Evolutionary conservation across 306 rosid genomes (phyloP).

Genomic region (Phaseolus lunatus): DNA sequence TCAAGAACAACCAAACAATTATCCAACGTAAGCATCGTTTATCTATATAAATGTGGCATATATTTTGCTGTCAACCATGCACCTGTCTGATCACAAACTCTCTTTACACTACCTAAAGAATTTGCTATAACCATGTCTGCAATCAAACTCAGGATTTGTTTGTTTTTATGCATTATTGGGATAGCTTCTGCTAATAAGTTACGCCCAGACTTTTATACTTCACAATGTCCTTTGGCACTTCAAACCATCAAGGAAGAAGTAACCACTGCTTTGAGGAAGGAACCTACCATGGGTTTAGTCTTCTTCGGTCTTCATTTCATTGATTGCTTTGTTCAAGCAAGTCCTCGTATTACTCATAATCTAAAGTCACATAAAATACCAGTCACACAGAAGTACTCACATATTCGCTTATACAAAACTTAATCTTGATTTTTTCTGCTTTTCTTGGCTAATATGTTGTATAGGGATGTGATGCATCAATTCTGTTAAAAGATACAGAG

Average conservation of each 20-base stretch:
- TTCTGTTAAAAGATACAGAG: slow-evolving; percentile 53
- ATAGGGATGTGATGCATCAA: slow-evolving; percentile 67
- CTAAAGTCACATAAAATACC: not conserved
- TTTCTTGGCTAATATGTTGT: not conserved
- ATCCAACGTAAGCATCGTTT: not conserved
- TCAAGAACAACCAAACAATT: not conserved
- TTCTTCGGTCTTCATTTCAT: slow-evolving; percentile 64
- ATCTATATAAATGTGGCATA: not conserved
- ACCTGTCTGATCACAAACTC: not conserved
- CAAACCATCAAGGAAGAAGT: slow-evolving; percentile 43
- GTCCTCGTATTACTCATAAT: slow-evolving; percentile 4
- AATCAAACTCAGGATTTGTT: slow-evolving; percentile 7
- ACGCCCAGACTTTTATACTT: slow-evolving; percentile 45
- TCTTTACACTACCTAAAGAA: not conserved
- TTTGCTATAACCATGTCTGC: not conserved
- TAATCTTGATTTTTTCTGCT: not conserved
- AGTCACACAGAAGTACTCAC: not conserved
- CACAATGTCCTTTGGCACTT: slow-evolving; percentile 51
- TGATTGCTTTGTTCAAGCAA: slow-evolving; percentile 68
- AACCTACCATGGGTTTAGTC: slow-evolving; percentile 63
- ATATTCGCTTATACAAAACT: not conserved
- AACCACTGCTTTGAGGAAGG: slow-evolving; percentile 40
- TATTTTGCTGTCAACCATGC: not conserved
- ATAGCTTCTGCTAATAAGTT: slow-evolving; percentile 36
- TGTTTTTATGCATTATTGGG: slow-evolving; percentile 24